Evolutionary conservation across 2,329 filamentous ascomycete genomes (phyloP).

Genomic region (Ophiostoma pallidulum): DNA sequence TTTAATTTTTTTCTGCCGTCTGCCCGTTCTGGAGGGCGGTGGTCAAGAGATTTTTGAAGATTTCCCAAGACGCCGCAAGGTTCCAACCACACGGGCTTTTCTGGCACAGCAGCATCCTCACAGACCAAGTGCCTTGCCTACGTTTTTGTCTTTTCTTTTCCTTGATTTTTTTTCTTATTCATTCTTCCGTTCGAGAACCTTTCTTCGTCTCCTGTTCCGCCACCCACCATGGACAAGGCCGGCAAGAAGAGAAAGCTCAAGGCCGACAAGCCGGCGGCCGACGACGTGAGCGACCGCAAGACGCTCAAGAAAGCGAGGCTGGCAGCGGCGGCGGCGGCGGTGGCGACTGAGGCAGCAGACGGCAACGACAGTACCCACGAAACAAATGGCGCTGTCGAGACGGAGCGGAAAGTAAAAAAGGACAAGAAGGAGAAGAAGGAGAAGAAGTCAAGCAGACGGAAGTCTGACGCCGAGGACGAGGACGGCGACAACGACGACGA

Average conservation of each 20-base stretch:
- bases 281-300: constrained; percentile 11
- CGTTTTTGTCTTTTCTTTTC: neutral
- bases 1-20: no score
- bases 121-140: neutral
- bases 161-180: neutral
- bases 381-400: constrained; percentile 8
- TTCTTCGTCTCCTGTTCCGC: neutral
- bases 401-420: constrained; percentile 8
- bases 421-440: constrained; percentile 16
- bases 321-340: constrained; percentile 6
- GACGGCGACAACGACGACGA: neutral
- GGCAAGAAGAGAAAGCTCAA: constrained; percentile 30
- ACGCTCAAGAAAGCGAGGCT: constrained; percentile 15
- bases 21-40: no score
- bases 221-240: constrained; percentile 18
- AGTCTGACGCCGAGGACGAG: neutral
- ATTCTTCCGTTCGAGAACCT: neutral
- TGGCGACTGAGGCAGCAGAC: neutral
- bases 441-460: constrained; percentile 13
- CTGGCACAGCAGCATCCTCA: no score
- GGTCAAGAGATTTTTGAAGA: no score
- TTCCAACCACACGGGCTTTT: no score
- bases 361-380: constrained; percentile 14
- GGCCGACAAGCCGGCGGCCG: constrained; percentile 12
- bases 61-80: no score